Base-by-base conservation (phyloP, 768 basidiomycete species). In the Arthromyces matolae region DNA sequence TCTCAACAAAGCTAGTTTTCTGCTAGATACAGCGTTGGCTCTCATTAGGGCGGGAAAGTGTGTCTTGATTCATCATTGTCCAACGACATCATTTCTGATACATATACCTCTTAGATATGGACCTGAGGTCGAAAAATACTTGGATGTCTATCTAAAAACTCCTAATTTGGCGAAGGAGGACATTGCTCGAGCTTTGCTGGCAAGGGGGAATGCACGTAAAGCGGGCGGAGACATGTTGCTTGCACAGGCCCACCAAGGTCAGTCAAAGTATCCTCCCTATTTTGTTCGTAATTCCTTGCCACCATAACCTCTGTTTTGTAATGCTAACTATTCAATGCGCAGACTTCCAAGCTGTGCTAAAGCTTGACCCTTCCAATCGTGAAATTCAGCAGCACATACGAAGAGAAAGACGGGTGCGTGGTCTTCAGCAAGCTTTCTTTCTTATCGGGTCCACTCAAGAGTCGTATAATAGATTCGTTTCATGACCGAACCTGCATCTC, bases 101-200 rank as follows among this genome's bases (percentile, higher is more conserved):
- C 20, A 27, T 44, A 16, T 41, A 47, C 42, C 39, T 46, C 41
- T 24, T 51, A 86, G 83, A 56, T 84, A 83, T 67, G 81, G 80
- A 13, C 66, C 71, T 32, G 76, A 82, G 23, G 83, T 84, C 22
- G 83, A 84, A 61, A 77, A 73, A 38, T 84, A 82, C 57, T 57
- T 85, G 20, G 83, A 86, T 13, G 80, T 84, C 14, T 85, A 83
- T 57, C 60, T 86, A 37, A 69, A 73, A 46, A 84, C 82, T 13
- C 82, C 83, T 0, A 75, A 78, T 39, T 61, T 86, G 13, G 63
- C 77, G 19, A 71, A 67, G 39, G 66, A 68, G 36, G 76, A 83
- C 50, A 58, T 80, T 2, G 73, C 76, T 4, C 72, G 66, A 47
- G 84, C 83, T 1, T 62, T 84, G 48, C 56, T 83, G 8, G 81